phyloP scores from a whole-genome alignment of 139 green algal genomes.

The Yamagishiella unicocca region DNA sequence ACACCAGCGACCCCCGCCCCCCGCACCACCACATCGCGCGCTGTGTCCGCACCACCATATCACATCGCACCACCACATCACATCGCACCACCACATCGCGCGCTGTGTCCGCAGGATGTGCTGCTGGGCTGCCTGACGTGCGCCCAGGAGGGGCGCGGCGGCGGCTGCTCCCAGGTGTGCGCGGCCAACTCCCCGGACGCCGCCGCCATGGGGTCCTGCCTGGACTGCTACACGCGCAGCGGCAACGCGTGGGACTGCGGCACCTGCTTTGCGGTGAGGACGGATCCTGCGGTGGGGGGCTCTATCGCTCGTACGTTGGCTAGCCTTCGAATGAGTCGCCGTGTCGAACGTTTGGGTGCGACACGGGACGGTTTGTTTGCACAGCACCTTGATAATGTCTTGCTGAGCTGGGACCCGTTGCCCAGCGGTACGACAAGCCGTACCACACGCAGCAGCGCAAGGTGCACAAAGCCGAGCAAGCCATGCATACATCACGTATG shows the following conservation, averaged over 20 bases:
- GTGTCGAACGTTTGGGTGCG: too few species aligned
- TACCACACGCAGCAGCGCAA: neutral
- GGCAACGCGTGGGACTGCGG: constrained; percentile 23
- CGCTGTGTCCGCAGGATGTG: neutral
- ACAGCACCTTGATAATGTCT: too few species aligned
- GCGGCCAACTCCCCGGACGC: neutral
- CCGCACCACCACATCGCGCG: too few species aligned
- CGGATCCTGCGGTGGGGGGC: neutral
- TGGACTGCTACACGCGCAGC: neutral
- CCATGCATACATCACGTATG: neutral
- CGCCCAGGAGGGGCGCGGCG: neutral
- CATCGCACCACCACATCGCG: neutral
- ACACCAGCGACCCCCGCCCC: too few species aligned
- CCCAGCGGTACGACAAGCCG: neutral
- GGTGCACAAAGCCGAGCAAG: neutral
- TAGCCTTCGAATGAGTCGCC: too few species aligned
- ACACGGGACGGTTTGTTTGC: too few species aligned
- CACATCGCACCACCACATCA: too few species aligned
- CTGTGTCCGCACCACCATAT: too few species aligned
- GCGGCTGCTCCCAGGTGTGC: neutral
- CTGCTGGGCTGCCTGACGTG: neutral
- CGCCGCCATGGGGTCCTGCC: neutral
- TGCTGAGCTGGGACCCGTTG: too few species aligned
- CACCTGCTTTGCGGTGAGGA: neutral
- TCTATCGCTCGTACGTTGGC: neutral